Evolutionary conservation across 805 yeast genomes (phyloP).

Genomic region (Saccharomycopsis sp.): DNA sequence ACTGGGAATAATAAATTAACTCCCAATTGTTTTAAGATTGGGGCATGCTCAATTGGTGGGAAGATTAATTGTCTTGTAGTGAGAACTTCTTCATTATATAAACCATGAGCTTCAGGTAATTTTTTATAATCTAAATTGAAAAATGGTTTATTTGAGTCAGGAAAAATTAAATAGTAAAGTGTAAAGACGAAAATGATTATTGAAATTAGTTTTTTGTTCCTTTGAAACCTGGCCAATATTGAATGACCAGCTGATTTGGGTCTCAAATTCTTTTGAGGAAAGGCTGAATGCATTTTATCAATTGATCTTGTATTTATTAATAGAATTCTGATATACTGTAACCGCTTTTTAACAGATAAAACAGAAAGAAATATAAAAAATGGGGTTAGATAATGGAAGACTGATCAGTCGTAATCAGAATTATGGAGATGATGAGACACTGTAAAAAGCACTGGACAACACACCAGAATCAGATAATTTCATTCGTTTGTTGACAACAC

Average conservation of each 20-base stretch:
- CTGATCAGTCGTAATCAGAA: too few species aligned
- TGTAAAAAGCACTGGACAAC: too few species aligned
- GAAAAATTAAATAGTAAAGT: slow-evolving; percentile 11
- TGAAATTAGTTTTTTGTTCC: slow-evolving; percentile 10
- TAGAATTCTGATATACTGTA: not conserved
- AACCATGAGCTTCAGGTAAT: slow-evolving; percentile 32
- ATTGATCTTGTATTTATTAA: not conserved
- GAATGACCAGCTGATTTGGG: slow-evolving; percentile 13
- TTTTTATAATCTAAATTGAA: slow-evolving; percentile 13
- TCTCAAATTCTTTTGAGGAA: slow-evolving; percentile 17
- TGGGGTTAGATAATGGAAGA: too few species aligned
- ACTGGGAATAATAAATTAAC: slow-evolving; percentile 35
- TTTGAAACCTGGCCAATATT: slow-evolving; percentile 6
- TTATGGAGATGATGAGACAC: too few species aligned
- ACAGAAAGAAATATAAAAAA: too few species aligned
- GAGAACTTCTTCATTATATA: slow-evolving; percentile 34
- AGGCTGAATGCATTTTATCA: slow-evolving; percentile 16
- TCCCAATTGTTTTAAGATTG: slow-evolving; percentile 46
- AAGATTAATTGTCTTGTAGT: slow-evolving; percentile 47
- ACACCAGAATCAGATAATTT: too few species aligned
- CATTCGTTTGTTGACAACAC: too few species aligned
- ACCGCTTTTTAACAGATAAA: too few species aligned
- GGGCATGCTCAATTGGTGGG: slow-evolving; percentile 70
- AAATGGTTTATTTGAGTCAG: slow-evolving; percentile 7
- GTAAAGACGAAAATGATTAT: slow-evolving; percentile 8